Evolutionary conservation across 805 yeast genomes (phyloP).

Genomic region (Geotrichum ghanense): DNA sequence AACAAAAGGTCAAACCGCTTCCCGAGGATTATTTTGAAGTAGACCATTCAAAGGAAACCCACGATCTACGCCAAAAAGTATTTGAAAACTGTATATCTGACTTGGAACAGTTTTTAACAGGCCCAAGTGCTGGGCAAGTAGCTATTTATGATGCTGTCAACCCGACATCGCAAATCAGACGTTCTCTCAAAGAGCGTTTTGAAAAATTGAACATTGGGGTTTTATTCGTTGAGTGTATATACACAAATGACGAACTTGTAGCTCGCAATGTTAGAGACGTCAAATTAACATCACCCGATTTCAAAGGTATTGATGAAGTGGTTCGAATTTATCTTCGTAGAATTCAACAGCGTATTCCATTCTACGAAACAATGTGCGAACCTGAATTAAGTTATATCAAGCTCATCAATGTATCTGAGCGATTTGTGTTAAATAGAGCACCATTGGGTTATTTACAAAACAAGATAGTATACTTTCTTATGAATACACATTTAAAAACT

Average conservation of each 20-base stretch:
- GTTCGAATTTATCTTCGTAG: slow-evolving; percentile 65
- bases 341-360: slow-evolving; percentile 53
- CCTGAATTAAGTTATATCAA: slow-evolving; percentile 62
- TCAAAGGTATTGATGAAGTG: slow-evolving; percentile 69
- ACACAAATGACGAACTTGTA: slow-evolving; percentile 60
- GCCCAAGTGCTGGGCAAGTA: slow-evolving; percentile 71
- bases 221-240: slow-evolving; percentile 77
- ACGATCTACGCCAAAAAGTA: slow-evolving; percentile 43
- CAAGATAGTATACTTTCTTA: slow-evolving; percentile 81
- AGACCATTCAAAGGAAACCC: slow-evolving; percentile 37
- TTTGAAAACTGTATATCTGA: slow-evolving; percentile 57
- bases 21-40: slow-evolving; percentile 62
- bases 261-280: slow-evolving; percentile 76
- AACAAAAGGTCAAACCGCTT: slow-evolving; percentile 32
- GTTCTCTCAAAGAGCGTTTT: slow-evolving; percentile 44
- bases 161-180: slow-evolving; percentile 60
- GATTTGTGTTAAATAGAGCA: slow-evolving; percentile 66
- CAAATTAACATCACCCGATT: slow-evolving; percentile 71
- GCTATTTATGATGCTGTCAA: slow-evolving; percentile 95
- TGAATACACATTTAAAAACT: slow-evolving; percentile 77
- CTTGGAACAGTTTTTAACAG: slow-evolving; percentile 56
- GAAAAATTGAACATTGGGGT: slow-evolving; percentile 54
- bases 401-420: slow-evolving; percentile 82
- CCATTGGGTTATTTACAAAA: slow-evolving; percentile 82
- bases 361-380: slow-evolving; percentile 63